These are phyloP conservation scores for Iberis amara DNA, from an alignment of 441 rosid genomes.

Conservation along the genomic window DNA sequence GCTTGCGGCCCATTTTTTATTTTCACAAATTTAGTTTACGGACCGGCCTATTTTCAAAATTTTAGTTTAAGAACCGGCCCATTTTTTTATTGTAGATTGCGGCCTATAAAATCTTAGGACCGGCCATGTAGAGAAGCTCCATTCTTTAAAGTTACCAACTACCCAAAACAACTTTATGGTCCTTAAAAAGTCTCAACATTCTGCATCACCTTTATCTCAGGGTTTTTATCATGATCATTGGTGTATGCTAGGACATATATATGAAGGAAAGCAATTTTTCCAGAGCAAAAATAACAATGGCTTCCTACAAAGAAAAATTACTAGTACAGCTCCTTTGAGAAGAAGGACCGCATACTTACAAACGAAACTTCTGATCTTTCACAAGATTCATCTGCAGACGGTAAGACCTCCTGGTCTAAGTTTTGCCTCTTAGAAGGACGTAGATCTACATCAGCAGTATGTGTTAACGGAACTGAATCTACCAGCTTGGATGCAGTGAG, in stretches of 20 bases:
- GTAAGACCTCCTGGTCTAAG: constrained; percentile 46
- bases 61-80: too few relatives aligned
- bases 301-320: too few relatives aligned
- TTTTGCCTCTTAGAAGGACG: constrained; percentile 81
- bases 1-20: too few relatives aligned
- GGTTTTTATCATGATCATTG: not conserved
- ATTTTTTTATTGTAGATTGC: too few relatives aligned
- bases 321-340: too few relatives aligned
- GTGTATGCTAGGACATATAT: too few relatives aligned
- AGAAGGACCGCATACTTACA: constrained; percentile 39
- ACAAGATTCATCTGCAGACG: constrained; percentile 34
- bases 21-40: too few relatives aligned
- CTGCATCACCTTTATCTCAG: not conserved
- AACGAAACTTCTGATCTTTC: constrained; percentile 54
- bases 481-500: constrained; percentile 72
- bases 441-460: constrained; percentile 33
- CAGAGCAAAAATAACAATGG: not conserved
- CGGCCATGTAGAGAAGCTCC: too few relatives aligned
- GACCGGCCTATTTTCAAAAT: too few relatives aligned
- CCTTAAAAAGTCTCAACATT: constrained; percentile 5
- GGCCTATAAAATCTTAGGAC: too few relatives aligned
- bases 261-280: not conserved
- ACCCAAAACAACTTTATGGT: not conserved
- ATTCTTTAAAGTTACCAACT: too few relatives aligned
- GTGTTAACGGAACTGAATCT: constrained; percentile 58